phyloP scores from a whole-genome alignment of 768 basidiomycete species.

The Tylopilus subfusipes region DNA sequence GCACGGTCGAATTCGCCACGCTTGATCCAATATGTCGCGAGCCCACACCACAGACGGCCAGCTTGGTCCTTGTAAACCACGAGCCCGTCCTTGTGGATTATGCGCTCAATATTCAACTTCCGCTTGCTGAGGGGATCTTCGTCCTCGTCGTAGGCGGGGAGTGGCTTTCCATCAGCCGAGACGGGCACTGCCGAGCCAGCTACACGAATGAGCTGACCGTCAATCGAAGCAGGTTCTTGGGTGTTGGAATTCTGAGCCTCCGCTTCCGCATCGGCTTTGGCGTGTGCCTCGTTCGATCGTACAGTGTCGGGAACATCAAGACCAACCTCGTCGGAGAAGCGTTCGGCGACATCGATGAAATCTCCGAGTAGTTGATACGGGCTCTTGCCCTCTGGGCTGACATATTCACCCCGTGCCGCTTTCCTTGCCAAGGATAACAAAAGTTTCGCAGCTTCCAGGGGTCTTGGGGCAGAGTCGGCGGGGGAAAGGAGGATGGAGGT shows the following conservation, averaged over 20 bases:
- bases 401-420: slow-evolving; percentile 78
- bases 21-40: slow-evolving; percentile 99
- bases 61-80: slow-evolving; percentile 94
- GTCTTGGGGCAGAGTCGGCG: slow-evolving; percentile 61
- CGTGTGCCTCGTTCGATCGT: slow-evolving; percentile 48
- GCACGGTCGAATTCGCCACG: slow-evolving; percentile 92
- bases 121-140: slow-evolving; percentile 70
- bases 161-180: slow-evolving; percentile 46
- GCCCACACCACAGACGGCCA: slow-evolving; percentile 90
- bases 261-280: slow-evolving; percentile 45
- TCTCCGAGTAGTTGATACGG: slow-evolving; percentile 92
- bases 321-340: slow-evolving; percentile 89
- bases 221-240: slow-evolving; percentile 43
- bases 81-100: slow-evolving; percentile 84
- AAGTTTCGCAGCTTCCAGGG: slow-evolving; percentile 92
- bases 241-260: slow-evolving; percentile 32
- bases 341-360: slow-evolving; percentile 89
- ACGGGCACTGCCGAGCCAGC: slow-evolving; percentile 61
- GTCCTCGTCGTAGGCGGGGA: slow-evolving; percentile 67
- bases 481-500: slow-evolving; percentile 60
- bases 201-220: slow-evolving; percentile 67
- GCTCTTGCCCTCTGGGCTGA: slow-evolving; percentile 88
- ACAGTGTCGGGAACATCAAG: slow-evolving; percentile 75
- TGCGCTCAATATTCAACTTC: slow-evolving; percentile 81
- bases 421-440: slow-evolving; percentile 80